Percentiles rank a stretch among this genome's conserved stretches.
Conservation (phyloP, 768 basidiomycete genomes). For the Pisolithus albus region DNA sequence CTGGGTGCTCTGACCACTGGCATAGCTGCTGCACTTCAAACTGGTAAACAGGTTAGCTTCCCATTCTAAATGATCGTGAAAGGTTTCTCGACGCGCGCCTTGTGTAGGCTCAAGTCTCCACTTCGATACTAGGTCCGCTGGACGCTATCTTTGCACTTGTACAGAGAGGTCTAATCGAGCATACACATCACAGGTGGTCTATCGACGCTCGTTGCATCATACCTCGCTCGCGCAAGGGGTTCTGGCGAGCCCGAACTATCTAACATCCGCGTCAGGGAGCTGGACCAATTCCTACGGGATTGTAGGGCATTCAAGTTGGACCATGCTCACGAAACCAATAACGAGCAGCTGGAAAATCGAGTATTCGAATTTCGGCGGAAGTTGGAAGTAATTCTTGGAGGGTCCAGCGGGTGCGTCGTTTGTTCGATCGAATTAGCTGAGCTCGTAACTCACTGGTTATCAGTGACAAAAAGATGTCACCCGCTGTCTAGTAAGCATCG, state of each 20-base stretch:
- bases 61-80: too few relatives aligned
- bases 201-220: constrained; percentile 63
- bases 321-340: constrained; percentile 33
- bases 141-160: neutral
- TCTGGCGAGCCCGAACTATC: constrained; percentile 68
- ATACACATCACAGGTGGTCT: constrained; percentile 42
- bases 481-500: too few relatives aligned
- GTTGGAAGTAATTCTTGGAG: constrained; percentile 27
- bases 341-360: constrained; percentile 6
- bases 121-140: constrained; percentile 33
- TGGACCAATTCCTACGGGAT: constrained; percentile 64
- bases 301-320: constrained; percentile 53
- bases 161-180: neutral
- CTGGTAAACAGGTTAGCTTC: constrained; percentile 34
- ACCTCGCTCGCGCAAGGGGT: constrained; percentile 62
- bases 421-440: too few relatives aligned
- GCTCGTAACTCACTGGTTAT: too few relatives aligned
- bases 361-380: constrained; percentile 13
- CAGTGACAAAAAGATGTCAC: too few relatives aligned
- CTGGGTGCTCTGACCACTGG: constrained; percentile 65
- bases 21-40: constrained; percentile 42
- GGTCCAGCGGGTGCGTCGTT: neutral
- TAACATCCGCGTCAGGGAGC: constrained; percentile 45
- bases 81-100: neutral
- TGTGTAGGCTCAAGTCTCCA: constrained; percentile 31